These are phyloP conservation scores for Penicillium palitans DNA, from an alignment of 2,329 filamentous ascomycete species.

Conservation along the genomic window DNA sequence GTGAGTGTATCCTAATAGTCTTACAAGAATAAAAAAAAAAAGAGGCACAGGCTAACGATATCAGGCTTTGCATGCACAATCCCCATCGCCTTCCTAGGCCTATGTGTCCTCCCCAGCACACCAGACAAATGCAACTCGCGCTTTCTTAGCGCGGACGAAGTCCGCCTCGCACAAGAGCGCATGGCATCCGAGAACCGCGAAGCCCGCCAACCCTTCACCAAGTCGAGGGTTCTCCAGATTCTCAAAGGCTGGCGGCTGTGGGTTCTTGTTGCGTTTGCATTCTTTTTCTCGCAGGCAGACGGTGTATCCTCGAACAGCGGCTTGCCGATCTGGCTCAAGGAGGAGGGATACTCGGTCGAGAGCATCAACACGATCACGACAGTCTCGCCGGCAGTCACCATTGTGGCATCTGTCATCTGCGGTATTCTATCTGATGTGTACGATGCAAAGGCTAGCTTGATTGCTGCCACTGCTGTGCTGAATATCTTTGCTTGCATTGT, in stretches of 20 bases:
- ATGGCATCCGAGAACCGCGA: slow-evolving; percentile 25
- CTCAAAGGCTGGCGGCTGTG: slow-evolving; percentile 22
- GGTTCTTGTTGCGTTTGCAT: slow-evolving; percentile 20
- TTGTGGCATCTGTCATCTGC: slow-evolving; percentile 20
- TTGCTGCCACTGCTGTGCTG: slow-evolving; percentile 16
- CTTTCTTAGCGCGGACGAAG: slow-evolving; percentile 19
- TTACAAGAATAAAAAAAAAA: neutral
- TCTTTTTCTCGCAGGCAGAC: slow-evolving; percentile 27
- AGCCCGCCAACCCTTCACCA: slow-evolving; percentile 21
- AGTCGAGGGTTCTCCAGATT: slow-evolving; percentile 13
- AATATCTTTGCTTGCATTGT: slow-evolving; percentile 22
- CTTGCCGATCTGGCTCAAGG: slow-evolving; percentile 24
- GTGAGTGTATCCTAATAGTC: neutral
- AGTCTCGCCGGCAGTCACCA: slow-evolving; percentile 19
- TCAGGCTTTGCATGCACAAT: slow-evolving; percentile 25
- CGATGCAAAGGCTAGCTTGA: slow-evolving; percentile 18
- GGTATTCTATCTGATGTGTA: slow-evolving; percentile 19
- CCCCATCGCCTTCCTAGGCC: slow-evolving; percentile 23
- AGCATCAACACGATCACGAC: slow-evolving; percentile 22
- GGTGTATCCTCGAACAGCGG: slow-evolving; percentile 25
- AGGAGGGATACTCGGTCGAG: slow-evolving; percentile 22
- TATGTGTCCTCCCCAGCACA: slow-evolving; percentile 24
- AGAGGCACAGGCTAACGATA: neutral
- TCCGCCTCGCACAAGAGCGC: slow-evolving; percentile 22
- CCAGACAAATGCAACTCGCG: slow-evolving; percentile 23